Conservation (phyloP, 2,329 filamentous ascomycete species). For the Fusarium fracticaudum region DNA sequence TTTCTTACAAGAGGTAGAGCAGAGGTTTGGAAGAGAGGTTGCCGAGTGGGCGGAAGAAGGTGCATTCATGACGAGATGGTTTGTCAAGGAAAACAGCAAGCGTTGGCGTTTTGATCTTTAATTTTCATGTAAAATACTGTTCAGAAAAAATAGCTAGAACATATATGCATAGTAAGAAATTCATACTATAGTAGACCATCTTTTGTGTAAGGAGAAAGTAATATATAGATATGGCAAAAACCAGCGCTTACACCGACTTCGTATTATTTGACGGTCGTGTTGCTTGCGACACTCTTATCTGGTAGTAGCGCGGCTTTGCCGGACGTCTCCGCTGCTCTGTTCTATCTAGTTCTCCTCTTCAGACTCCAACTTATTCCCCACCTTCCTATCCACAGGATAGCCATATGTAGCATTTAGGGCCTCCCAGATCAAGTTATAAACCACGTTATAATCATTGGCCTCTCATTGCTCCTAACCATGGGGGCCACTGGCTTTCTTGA, state of each 20-base stretch:
- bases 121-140: background rate
- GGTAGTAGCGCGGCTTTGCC: too few relatives aligned
- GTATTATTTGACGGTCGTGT: too few relatives aligned
- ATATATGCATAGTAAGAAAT: rapidly evolving
- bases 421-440: too few relatives aligned
- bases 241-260: too few relatives aligned
- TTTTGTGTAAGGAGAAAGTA: rapidly evolving
- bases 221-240: background rate
- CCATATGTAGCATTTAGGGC: too few relatives aligned
- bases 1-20: constrained; percentile 36
- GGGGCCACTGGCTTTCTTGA: too few relatives aligned
- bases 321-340: too few relatives aligned
- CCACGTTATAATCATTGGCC: rapidly evolving
- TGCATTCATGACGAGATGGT: constrained; percentile 45
- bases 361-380: too few relatives aligned
- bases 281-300: too few relatives aligned
- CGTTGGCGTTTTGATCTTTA: constrained; percentile 43
- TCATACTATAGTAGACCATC: rapidly evolving
- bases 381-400: too few relatives aligned
- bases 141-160: background rate
- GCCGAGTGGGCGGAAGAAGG: constrained; percentile 45
- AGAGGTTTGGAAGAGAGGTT: constrained; percentile 36
- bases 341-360: too few relatives aligned
- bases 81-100: constrained; percentile 47
- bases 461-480: too few relatives aligned